Percentiles rank a stretch among this genome's conserved stretches.
These are phyloP conservation scores for Hypsizygus marmoreus DNA, from an alignment of 768 basidiomycete species.

Conservation along the genomic window DNA sequence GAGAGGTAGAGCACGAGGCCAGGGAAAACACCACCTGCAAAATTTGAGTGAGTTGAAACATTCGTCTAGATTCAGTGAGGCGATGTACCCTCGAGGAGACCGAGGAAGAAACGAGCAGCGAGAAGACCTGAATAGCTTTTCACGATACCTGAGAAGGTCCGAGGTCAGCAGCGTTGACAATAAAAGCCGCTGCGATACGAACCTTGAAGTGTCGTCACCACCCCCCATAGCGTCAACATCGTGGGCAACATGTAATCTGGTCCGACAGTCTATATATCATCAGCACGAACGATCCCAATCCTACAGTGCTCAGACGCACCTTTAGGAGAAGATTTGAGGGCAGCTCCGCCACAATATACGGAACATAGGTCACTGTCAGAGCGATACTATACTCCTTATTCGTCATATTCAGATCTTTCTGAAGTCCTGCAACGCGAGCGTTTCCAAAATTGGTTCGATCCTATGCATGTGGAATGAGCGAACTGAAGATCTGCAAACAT, in stretches of 20 bases:
- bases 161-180: too few relatives aligned
- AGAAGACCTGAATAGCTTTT: slow-evolving; percentile 42
- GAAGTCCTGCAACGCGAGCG: slow-evolving; percentile 1
- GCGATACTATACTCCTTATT: slow-evolving; percentile 2
- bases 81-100: slow-evolving; percentile 43
- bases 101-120: slow-evolving; percentile 49
- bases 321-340: slow-evolving; percentile 2
- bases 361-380: slow-evolving; percentile 1
- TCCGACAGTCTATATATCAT: too few relatives aligned
- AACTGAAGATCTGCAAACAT: not conserved
- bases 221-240: too few relatives aligned
- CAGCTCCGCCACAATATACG: not conserved
- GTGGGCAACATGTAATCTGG: too few relatives aligned
- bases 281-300: too few relatives aligned
- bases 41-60: slow-evolving; percentile 19
- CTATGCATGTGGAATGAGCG: not conserved
- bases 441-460: slow-evolving; percentile 3
- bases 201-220: too few relatives aligned
- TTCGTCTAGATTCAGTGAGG: slow-evolving; percentile 22
- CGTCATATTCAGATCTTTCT: not conserved
- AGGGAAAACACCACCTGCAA: slow-evolving; percentile 32
- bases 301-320: too few relatives aligned
- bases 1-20: slow-evolving; percentile 33
- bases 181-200: not conserved
- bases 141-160: slow-evolving; percentile 32